Evolutionary conservation across 2,329 filamentous ascomycete genomes (phyloP), one percentile per base, ranked within the genome.

Genomic region (Fusarium bulbicola): DNA sequence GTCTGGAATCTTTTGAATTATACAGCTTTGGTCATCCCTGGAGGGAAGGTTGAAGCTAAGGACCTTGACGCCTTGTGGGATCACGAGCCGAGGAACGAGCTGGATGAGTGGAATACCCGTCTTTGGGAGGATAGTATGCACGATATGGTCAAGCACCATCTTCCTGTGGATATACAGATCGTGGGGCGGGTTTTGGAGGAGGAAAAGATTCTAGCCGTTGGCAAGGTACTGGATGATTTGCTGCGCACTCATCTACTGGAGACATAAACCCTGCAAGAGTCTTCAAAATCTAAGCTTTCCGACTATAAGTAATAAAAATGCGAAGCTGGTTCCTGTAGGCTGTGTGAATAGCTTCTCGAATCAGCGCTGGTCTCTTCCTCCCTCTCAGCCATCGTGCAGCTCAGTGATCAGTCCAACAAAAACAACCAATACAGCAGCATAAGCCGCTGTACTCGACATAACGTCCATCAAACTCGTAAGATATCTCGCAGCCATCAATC

Each of bases 1-100:
- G 66, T 80, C 3, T 80, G 77, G 77, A 80, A 80, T 36, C 66
- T 80, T 21, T 49, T 80, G 4, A 78, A 80, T 36, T 80, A 80
- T 18, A 70, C 78, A 0, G 77, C 78, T 3, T 40, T 80, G 11
- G 76, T 75, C 3, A 71, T 80, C 4, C 79, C 75, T 0, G 78
- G 62, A 8, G 76, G 78, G 0, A 64, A 20, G 6, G 63, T 72
- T 20, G 49, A 61, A 3, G 15, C 36, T 12, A 34, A 32, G 11
- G 70, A 73, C n/a, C 28, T 47, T 1, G 30, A 64, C 1, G 32
- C 14, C 1, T 10, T 30, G 1, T 64, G 63, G 66, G 42, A 70
- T 26, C 40, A 61, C 30, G 36, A 34, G 20, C 42, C 68, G 2
- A 62, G 65, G 18, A 70, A 68, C 1, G 56, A 68, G 14, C 32